Evolutionary conservation across 208 protist species (phyloP), one percentile per base, ranked within the genome.

Genomic region (Balamuthia mandrillaris): DNA sequence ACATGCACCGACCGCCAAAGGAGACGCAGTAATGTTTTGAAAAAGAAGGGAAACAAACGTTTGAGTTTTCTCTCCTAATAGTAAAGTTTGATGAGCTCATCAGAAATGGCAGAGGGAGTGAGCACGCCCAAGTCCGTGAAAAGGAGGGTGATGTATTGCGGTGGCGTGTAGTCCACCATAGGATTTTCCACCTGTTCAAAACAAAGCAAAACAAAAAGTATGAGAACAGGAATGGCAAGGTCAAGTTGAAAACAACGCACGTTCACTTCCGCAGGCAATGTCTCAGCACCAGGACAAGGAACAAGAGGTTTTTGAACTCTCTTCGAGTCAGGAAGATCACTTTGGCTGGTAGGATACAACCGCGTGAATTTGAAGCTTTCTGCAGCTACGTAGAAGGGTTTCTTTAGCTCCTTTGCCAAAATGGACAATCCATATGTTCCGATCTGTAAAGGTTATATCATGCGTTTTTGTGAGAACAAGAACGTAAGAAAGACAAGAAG

Each of bases 41-140:
- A n/a, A n/a, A n/a, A n/a, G n/a, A n/a, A n/a, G n/a, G n/a, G n/a
- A n/a, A n/a, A n/a, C n/a, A n/a, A n/a, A n/a, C n/a, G 49, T 56
- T 56, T 56, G 18, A n/a, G n/a, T 56, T 18, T 18, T 56, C n/a
- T 56, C 18, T 56, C 49, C 61, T 84, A 84, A 35, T 75, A 66
- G 86, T 96, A 97, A 9, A 98, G 81, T 85, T 96, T 96, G 79
- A 99, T 99, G 86, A 99, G 96, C 89, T 99, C 97, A 87, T 99
- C 98, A 14, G 95, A 96, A 0, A 99, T 97, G 9, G 97, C 98
- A 10, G 96, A 97, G 3, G 98, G 98, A 7, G 98, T 98, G 88
- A 99, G 95, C 18, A 99, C 98, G 39, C 98, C 97, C 14, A 99
- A 88, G 83, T 99, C 98, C 1, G 98, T 99, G 85, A 99, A 99